Percentiles rank a stretch among this genome's conserved stretches.
Evolutionary conservation across 192 early-diverging fungal genomes (phyloP).

Genomic region (Chytriomyces sp.): DNA sequence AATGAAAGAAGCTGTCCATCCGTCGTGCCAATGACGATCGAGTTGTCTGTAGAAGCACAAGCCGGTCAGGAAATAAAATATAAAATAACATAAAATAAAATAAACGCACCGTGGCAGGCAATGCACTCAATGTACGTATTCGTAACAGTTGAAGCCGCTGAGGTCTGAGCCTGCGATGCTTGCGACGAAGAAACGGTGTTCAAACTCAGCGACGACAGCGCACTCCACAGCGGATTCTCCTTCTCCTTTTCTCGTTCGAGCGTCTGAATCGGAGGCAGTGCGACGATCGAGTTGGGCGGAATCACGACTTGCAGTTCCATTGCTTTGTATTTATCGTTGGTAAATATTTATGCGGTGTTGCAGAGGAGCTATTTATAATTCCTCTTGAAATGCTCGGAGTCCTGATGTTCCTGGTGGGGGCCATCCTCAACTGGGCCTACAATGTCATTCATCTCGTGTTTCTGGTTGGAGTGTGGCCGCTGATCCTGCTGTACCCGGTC

Average conservation of each 20-base stretch:
- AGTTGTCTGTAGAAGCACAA: constrained; percentile 58
- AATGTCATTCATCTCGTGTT: constrained; percentile 18
- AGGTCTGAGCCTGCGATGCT: neutral
- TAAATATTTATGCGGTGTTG: no score
- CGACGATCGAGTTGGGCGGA: neutral
- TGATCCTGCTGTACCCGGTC: constrained; percentile 30
- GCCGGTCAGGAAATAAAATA: neutral
- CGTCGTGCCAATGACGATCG: constrained; percentile 77
- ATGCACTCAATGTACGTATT: neutral
- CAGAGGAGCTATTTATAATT: no score
- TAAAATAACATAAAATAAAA: neutral
- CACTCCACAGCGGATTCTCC: neutral
- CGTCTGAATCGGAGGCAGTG: neutral
- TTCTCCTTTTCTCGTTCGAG: neutral
- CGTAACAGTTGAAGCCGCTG: neutral
- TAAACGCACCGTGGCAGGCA: neutral
- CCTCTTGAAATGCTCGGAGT: no score
- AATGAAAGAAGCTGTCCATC: constrained; percentile 76
- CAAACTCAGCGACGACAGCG: neutral
- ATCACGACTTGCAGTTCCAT: neutral
- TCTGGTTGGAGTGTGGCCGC: constrained; percentile 8
- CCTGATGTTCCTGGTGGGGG: no score
- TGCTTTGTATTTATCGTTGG: neutral
- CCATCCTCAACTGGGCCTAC: neutral
- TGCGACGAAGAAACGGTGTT: neutral